Evolutionary conservation across 2,329 filamentous ascomycete species (phyloP), one percentile per base, ranked within the genome.

Genomic region (Fusarium sp.): DNA sequence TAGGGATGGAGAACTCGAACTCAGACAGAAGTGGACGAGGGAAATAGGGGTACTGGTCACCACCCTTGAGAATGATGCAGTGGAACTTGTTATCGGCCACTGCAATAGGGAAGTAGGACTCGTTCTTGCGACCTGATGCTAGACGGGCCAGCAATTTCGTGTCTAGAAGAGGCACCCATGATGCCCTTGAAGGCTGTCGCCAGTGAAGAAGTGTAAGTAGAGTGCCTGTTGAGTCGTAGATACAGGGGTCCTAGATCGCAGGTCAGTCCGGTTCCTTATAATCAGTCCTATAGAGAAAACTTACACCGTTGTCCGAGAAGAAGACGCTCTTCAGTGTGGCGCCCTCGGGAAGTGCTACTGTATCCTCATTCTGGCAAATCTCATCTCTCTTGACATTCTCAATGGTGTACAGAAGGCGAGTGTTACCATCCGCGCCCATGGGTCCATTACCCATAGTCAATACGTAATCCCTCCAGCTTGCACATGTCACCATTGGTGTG

Each of bases 61-160:
- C 93, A 71, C 96, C 96, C 84, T 99, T 99, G 79, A 99, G 91
- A 77, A 99, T 98, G 83, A 99, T 98, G 85, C 97, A 99, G 86
- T 98, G 96, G 83, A 99, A 99, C 79, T 93, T 96, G 79, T 93
- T 89, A 77, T 95, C 91, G 5, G 96, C 94, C 2, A 98, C 95
- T 2, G 96, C 96, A 37, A 99, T 94, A 3, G 96, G 96, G 89
- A 95, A 99, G 85, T 99, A 99, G 0, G 88, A 90, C 83, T 99
- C 96, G 73, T 93, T 89, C 82, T 97, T 98, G 65, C 92, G 91
- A 32, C 96, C 96, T 6, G 90, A 91, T 0, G 94, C 93, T 7
- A 98, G 88, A 69, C 96, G 94, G 2, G 94, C 88, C 16, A 99
- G 87, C 42, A 93, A 90, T 66, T 89, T 94, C 1, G 97, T 99